Evolutionary conservation across 371 early-diverging fungal species (phyloP), one percentile per base, ranked within the genome.

Genomic region (Mucor plumbeus): DNA sequence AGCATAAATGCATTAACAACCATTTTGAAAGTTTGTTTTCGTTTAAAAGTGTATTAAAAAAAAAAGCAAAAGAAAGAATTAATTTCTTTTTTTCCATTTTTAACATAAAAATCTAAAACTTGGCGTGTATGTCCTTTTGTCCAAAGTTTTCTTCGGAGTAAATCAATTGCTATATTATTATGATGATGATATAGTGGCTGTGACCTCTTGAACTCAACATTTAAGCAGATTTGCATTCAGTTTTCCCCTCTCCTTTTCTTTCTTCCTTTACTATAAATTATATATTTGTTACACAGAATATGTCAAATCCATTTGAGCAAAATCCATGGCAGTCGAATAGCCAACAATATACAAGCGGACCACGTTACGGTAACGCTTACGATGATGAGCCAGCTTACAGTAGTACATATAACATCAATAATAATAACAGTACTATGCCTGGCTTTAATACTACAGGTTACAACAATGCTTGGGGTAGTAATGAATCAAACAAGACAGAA

Each of bases 1-100:
- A 87, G 75, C 15, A 64, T 70, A 64, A 77, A 77, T 35, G 73
- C 77, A 69, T 77, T 77, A 13, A 71, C 58, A 7, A 62, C 58
- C 77, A 77, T 76, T 63, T 31, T 67, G 50, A 50, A 5, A 26
- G 50, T 21, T 19, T 21, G 10, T 21, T 55, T 50, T 40, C 3
- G 10, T 17, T 7, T 26, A 33, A 53, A 21, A 26, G 9, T 21
- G 50, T 41, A 26, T 55, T 5, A 60, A 41, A 36, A 19, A 21
- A n/a, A 48, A 47, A 35, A 60, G 31, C 13, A 44, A 48, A 19
- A 38, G 17, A 64, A 34, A n/a, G 36, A 59, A 26, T 43, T 13
- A 4, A 0, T 34, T 38, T 48, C 19, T 50, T 58, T 50, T 59
- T 31, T 13, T 4, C 6, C 5, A 15, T 48, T 48, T 48, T 21